Percentiles rank a stretch among this genome's conserved stretches.
Conservation (phyloP, 495 filamentous ascomycete genomes). For the Penicillium verhagenii region DNA sequence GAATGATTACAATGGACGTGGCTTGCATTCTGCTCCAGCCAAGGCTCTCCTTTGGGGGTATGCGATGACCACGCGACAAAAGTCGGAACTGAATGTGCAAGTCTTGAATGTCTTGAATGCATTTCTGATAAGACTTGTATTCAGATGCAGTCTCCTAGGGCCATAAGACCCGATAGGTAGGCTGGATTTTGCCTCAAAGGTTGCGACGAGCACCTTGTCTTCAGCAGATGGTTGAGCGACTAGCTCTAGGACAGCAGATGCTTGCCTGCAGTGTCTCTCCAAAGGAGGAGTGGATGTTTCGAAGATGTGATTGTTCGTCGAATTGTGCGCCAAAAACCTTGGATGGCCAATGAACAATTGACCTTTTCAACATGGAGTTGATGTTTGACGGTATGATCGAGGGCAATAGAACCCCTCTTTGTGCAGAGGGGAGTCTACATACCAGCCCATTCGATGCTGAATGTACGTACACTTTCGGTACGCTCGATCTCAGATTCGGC, state of each 20-base stretch:
- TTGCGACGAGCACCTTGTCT: not conserved
- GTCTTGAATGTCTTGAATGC: not conserved
- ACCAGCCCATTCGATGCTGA: constrained; percentile 81
- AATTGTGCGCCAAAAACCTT: not conserved
- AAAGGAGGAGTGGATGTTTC: not conserved
- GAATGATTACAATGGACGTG: not conserved
- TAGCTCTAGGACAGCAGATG: not conserved
- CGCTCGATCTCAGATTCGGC: constrained; percentile 23
- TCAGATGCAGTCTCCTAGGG: not conserved
- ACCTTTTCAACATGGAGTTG: not conserved
- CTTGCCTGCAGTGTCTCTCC: not conserved
- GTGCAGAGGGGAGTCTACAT: constrained; percentile 56
- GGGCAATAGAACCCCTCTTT: not conserved
- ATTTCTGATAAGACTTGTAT: not conserved
- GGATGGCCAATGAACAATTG: not conserved
- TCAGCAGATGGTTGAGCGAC: not conserved
- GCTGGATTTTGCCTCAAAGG: not conserved
- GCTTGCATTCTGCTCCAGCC: not conserved
- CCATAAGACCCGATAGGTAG: not conserved
- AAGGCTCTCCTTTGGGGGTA: not conserved
- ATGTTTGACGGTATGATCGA: not conserved
- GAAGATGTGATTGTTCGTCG: not conserved
- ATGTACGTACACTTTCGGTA: constrained; percentile 54
- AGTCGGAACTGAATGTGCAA: not conserved
- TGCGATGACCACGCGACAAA: not conserved